phyloP scores from a whole-genome alignment of 345 rosid species.

The Eucalyptus curtisii region DNA sequence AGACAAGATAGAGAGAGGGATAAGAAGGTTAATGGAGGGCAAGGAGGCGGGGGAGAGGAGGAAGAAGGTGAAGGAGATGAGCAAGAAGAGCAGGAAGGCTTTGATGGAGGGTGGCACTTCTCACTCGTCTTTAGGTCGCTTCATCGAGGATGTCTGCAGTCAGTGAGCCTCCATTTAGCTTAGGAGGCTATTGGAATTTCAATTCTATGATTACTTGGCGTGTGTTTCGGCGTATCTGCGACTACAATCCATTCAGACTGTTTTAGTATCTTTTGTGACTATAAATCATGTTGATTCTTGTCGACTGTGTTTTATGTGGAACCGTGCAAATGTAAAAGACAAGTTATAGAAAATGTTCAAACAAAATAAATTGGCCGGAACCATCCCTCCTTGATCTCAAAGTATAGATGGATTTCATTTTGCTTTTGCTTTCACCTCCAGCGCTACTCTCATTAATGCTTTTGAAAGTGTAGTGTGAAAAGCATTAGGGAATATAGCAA shows the following conservation, averaged over 20 bases:
- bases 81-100: not conserved
- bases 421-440: not conserved
- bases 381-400: not conserved
- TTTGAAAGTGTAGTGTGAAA: not conserved
- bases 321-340: not conserved
- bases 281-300: not conserved
- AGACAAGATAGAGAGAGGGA: not conserved
- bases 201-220: not conserved
- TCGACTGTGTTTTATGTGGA: not conserved
- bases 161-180: not conserved
- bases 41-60: not conserved
- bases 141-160: not conserved
- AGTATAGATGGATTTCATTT: not conserved
- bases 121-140: not conserved
- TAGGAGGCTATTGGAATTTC: not conserved
- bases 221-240: not conserved
- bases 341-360: not conserved
- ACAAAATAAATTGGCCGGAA: not conserved
- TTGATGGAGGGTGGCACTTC: not conserved
- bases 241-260: not conserved
- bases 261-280: not conserved
- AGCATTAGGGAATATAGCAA: not conserved
- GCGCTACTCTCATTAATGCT: not conserved
- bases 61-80: not conserved
- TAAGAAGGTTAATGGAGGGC: not conserved